Conservation (phyloP, 2,329 filamentous ascomycete genomes). For the Verticillium alfalfae region DNA sequence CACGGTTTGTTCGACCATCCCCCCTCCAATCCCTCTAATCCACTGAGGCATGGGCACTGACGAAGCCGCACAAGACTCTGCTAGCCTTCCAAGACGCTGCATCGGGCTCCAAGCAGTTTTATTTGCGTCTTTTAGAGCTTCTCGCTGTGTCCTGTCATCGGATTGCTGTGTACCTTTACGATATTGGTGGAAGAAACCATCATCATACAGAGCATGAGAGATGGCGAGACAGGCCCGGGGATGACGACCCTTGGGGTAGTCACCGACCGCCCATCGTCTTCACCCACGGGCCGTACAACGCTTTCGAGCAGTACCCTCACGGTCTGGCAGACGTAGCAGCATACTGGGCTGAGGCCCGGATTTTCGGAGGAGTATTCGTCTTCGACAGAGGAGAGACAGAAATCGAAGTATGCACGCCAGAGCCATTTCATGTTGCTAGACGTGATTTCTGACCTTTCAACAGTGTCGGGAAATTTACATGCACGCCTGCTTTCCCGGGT, state of each 20-base stretch:
- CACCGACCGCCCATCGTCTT: conserved; percentile 1
- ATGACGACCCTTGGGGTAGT: neutral
- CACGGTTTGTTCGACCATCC: neutral
- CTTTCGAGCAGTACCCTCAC: conserved; percentile 10
- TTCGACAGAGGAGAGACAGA: conserved; percentile 8
- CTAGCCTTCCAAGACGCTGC: conserved; percentile 4
- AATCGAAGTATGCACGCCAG: neutral
- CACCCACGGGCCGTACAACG: conserved; percentile 3
- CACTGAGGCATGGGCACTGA: too few species aligned
- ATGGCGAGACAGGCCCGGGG: conserved; percentile 3
- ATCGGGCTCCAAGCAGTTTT: conserved; percentile 3
- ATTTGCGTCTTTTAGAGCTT: conserved; percentile 10
- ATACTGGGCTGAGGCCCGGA: conserved; percentile 15
- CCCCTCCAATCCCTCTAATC: too few species aligned
- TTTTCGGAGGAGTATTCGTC: conserved; percentile 10
- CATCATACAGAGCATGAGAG: conserved; percentile 2
- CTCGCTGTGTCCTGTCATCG: conserved; percentile 8
- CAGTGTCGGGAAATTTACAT: neutral
- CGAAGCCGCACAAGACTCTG: neutral
- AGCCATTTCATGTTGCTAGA: neutral
- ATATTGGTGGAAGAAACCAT: conserved; percentile 4
- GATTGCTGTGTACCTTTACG: conserved; percentile 8
- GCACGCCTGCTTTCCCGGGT: neutral
- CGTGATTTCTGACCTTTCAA: neutral
- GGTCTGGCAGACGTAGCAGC: conserved; percentile 11